Base-by-base conservation (phyloP, 805 yeast genomes). In the Ogataea ramenticola region DNA sequence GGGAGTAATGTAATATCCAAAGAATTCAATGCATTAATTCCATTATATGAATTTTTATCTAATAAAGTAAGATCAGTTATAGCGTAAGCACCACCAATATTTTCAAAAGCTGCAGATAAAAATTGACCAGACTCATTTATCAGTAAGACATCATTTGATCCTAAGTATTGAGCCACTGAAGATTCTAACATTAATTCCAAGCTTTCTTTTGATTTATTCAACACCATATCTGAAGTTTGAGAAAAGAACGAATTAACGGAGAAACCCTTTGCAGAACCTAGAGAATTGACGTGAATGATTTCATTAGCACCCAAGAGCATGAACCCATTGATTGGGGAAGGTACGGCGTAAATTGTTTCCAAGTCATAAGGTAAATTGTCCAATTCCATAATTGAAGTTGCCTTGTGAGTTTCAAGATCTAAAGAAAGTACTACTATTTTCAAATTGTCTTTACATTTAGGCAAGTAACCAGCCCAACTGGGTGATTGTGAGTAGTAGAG, bases 401-500 rank as follows among this genome's bases (percentile, higher is more conserved):
- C 78, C 3, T 72, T 58, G 40, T 74, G 72, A 14, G 74, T 70
- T 19, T 63, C 66, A 15, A 82, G 54, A 52, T 89, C 91, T 19
- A 90, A 64, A 0, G 95, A 80, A 40, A 87, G 58, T 0, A 85
- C 86, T 24, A 77, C 66, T 46, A 79, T 75, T 36, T 71, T 69
- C 27, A 79, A 67, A 16, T 79, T 82, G 54, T 87, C 95, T 54
- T 79, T 82, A 6, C 64, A 67, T 41, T 72, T 64, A 2, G 82
- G 72, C 30, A 83, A 62, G 43, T 76, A 72, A 0, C 96, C 96
- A 0, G 95, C 80, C 96, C 96, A 87, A 0, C 89, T 78, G 12
- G 55, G 39, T 1, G 58, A 43, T 29, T 61, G 56, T 1, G 67
- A 64, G 0, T 65, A 60, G 46, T 62, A 61, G 37, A 62, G 44